phyloP scores from a whole-genome alignment of 768 basidiomycete species.

The Xerocomellus dryophilus region DNA sequence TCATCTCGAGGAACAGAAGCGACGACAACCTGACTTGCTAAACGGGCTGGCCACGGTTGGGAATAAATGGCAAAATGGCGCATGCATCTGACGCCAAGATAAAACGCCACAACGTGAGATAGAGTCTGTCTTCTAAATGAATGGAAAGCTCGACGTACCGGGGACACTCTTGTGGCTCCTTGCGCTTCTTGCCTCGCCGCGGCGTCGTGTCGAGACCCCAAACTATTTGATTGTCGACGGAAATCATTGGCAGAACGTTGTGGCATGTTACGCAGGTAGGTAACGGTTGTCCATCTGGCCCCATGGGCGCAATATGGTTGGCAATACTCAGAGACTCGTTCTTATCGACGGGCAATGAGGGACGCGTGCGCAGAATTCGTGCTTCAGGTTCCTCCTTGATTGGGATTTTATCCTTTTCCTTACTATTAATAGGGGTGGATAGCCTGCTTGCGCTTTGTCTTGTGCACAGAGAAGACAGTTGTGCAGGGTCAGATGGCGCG shows the following conservation, averaged over 20 bases:
- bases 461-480: constrained; percentile 27
- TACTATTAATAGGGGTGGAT: constrained; percentile 30
- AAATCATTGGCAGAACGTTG: constrained; percentile 71
- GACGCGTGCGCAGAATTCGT: constrained; percentile 50
- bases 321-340: constrained; percentile 38
- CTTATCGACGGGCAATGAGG: constrained; percentile 34
- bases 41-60: constrained; percentile 65
- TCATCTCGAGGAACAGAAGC: constrained; percentile 47
- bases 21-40: constrained; percentile 46
- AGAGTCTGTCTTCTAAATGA: constrained; percentile 13
- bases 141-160: constrained; percentile 46
- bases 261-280: constrained; percentile 71
- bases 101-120: constrained; percentile 15
- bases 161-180: constrained; percentile 68
- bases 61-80: constrained; percentile 79
- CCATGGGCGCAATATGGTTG: constrained; percentile 48
- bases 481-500: constrained; percentile 23
- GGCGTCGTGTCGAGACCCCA: constrained; percentile 63
- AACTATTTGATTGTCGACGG: constrained; percentile 69
- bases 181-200: constrained; percentile 51
- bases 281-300: constrained; percentile 62
- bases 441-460: constrained; percentile 32
- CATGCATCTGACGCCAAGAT: constrained; percentile 53
- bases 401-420: constrained; percentile 40
- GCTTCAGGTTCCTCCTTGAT: constrained; percentile 51